These are phyloP conservation scores for Moricandia arvensis DNA, from an alignment of 345 rosid species.

Conservation along the genomic window DNA sequence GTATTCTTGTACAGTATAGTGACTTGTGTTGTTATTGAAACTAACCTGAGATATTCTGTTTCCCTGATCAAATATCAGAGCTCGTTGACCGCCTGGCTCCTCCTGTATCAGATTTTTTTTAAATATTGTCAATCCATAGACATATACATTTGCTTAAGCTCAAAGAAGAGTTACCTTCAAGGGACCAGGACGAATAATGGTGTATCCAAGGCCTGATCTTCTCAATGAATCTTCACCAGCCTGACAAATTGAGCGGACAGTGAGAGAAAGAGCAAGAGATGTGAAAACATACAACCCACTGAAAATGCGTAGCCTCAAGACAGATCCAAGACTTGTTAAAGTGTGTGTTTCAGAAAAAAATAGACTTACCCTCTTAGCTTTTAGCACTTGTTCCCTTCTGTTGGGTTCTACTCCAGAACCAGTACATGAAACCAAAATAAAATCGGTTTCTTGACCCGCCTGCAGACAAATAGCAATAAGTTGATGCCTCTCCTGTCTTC, in stretches of 20 bases:
- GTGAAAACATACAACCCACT: constrained; percentile 11
- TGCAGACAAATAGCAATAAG: constrained; percentile 44
- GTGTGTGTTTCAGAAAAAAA: not conserved
- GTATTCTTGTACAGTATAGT: not conserved
- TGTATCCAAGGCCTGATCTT: constrained; percentile 95
- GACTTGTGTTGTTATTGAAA: not conserved
- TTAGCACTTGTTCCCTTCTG: constrained; percentile 91
- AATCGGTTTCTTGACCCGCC: constrained; percentile 98
- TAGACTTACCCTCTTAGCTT: constrained; percentile 77
- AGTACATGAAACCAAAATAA: constrained; percentile 82
- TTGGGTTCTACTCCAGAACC: constrained; percentile 81
- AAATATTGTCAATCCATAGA: not conserved
- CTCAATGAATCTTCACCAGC: constrained; percentile 93
- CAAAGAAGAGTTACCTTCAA: constrained; percentile 53
- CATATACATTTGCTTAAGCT: constrained; percentile 1
- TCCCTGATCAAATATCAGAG: constrained; percentile 94
- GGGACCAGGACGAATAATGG: constrained; percentile 93
- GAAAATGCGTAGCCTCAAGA: not conserved
- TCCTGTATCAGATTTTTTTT: constrained; percentile 50
- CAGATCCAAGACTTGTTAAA: not conserved
- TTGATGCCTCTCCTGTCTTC: not conserved
- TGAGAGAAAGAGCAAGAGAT: not conserved
- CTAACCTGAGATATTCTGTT: constrained; percentile 85
- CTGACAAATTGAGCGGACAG: constrained; percentile 37
- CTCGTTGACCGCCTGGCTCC: constrained; percentile 97